Base-by-base conservation (phyloP, 2,329 filamentous ascomycete species). In the Tolypocladium tundrense region DNA sequence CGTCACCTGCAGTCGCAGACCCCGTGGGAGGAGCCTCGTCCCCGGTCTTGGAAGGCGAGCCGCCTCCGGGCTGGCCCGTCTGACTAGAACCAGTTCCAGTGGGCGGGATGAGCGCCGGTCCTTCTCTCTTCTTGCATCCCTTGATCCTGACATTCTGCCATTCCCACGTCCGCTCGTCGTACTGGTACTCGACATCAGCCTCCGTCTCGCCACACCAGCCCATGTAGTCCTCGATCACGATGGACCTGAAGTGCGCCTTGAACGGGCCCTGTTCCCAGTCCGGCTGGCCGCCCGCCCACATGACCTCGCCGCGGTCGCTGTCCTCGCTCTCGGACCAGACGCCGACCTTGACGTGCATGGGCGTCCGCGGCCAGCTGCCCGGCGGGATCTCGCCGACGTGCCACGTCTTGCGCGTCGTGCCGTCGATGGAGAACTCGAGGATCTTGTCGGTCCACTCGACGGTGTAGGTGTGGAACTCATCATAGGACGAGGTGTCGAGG, bases 261-360 rank as follows among this genome's bases (percentile, higher is more conserved):
- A 67, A 68, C 21, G 68, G 66, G 16, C 60, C 65, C 33, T 58
- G 66, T 4, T 57, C 55, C 68, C 68, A 73, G 54, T 71, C 62
- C 2, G 71, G 70, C 21, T 70, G 56, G 58, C 87, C 87, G 53
- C 86, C 86, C 52, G 86, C 86, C 87, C 87, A 90, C 57, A 82
- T 68, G 58, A 87, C 78, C 31, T 84, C 87, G 53, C 86, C 85
- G n/a, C 77, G 70, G 63, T 79, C 70, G 64, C 76, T 66, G 5
- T 73, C 70, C 56, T 75, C 73, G 63, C 79, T 81, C 27, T 73
- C 79, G 51, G 79, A 72, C 77, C 80, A 84, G 62, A 79, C 79
- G 55, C 85, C 83, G 54, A 88, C 73, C 75, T 85, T 85, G 64
- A 87, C 68, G 57, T 81, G 80, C 80, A 86, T 87, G 11, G 87